phyloP scores from a whole-genome alignment of 1,284 basidiomycete species.

The Mycosarcoma mackinlayi region DNA sequence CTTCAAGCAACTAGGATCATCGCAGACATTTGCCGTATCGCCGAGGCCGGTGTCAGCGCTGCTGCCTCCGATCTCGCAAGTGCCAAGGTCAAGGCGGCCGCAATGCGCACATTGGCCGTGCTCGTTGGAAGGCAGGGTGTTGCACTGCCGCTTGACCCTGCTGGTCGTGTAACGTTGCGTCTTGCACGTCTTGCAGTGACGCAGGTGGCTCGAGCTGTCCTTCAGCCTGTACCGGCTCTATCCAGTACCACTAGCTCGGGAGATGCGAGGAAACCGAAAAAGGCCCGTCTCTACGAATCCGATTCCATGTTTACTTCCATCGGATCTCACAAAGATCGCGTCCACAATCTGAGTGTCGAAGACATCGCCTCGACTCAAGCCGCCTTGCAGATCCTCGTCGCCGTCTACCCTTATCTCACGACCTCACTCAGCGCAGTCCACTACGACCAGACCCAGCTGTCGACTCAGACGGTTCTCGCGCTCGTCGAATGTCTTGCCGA shows the following conservation, averaged over 20 bases:
- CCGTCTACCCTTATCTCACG: slow-evolving; percentile 35
- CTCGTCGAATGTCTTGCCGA: slow-evolving; percentile 48
- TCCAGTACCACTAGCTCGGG: slow-evolving; percentile 3
- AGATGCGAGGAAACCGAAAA: slow-evolving; percentile 37
- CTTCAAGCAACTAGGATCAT: slow-evolving; percentile 26
- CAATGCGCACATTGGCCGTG: slow-evolving; percentile 35
- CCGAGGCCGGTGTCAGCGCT: slow-evolving; percentile 19
- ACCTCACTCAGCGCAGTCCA: slow-evolving; percentile 35
- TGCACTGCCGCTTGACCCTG: slow-evolving; percentile 48
- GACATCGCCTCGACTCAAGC: slow-evolving; percentile 28
- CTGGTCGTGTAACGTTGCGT: slow-evolving; percentile 38
- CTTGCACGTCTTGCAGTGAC: slow-evolving; percentile 39
- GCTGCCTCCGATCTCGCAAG: neutral
- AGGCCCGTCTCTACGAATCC: slow-evolving; percentile 52
- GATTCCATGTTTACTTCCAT: slow-evolving; percentile 38
- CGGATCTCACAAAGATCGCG: slow-evolving; percentile 36
- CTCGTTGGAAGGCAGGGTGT: slow-evolving; percentile 29
- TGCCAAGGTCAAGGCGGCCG: slow-evolving; percentile 23
- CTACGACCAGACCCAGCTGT: slow-evolving; percentile 41
- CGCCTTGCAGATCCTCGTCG: slow-evolving; percentile 30
- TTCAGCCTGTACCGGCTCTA: slow-evolving; percentile 9
- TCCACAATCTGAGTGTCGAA: slow-evolving; percentile 24
- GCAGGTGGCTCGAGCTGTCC: slow-evolving; percentile 21
- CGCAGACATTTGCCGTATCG: slow-evolving; percentile 36
- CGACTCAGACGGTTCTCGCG: slow-evolving; percentile 31